Base-by-base conservation (phyloP, 257 asterid genomes). In the Nicotiana paniculata region DNA sequence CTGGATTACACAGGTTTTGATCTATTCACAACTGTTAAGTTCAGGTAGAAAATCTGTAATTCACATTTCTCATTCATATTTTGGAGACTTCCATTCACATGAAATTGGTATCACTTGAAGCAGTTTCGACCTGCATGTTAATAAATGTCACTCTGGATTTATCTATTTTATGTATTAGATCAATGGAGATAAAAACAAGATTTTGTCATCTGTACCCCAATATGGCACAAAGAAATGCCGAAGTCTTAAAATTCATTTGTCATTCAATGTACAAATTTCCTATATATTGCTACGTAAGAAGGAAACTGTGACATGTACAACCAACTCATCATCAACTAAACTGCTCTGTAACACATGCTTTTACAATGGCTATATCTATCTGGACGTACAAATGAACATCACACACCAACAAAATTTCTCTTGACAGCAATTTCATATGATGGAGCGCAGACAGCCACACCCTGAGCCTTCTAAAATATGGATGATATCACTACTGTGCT, bases 221-320 rank as follows among this genome's bases (percentile, higher is more conserved):
- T 46, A 51, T 75, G 63, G 3, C 9, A 74, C 26, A 75, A 51
- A 75, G 80, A 26, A 51, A 75, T 75, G 46, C 43, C 48, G 16
- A 51, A 75, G 80, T 37, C 51, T 26, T 75, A 15, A 16, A 15
- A 75, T 28, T 4, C 80, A 75, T 7, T 28, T 6, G 9, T 51
- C 64, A 75, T 33, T 6, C 62, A 4, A 75, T 75, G 64, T 16
- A 75, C 80, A 75, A 51, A 17, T 75, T 28, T 16, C 54, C 21
- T 75, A 75, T 75, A 74, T 74, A 75, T 15, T 75, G 59, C 16
- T 75, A 15, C 7, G 80, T 75, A 4, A 37, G 64, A 62, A 79
- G 59, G 39, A 33, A 63, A 80, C 24, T 64, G 46, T 59, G 82
- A 79, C 82, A 79, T 79, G 35, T 79, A 79, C 82, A 79, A 35